Conservation (phyloP, 345 rosid species). For the Syzygium aqueum region DNA sequence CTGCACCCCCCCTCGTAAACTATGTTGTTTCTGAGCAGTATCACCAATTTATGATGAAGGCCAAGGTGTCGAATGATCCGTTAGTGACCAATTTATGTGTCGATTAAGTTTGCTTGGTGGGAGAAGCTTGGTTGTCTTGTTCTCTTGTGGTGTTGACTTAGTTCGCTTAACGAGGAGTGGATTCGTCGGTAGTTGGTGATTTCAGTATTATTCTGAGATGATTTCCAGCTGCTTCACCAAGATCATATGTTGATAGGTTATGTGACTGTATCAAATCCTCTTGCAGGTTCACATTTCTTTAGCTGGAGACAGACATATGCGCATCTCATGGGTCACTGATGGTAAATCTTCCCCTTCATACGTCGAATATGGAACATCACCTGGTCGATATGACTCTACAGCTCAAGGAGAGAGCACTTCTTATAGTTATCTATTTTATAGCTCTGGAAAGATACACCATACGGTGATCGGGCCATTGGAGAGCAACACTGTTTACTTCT, state of each 20-base stretch:
- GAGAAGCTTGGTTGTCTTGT: neutral
- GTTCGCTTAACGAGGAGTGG: neutral
- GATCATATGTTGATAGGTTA: neutral
- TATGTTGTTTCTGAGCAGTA: neutral
- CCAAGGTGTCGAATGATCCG: neutral
- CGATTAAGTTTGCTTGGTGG: neutral
- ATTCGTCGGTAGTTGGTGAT: neutral
- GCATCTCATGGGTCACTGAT: conserved; percentile 66
- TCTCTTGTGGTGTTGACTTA: neutral
- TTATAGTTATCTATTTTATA: conserved; percentile 62
- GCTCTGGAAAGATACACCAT: conserved; percentile 90
- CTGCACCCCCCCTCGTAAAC: neutral
- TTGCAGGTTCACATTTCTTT: conserved; percentile 58
- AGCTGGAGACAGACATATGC: conserved; percentile 84
- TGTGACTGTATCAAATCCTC: neutral
- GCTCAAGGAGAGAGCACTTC: conserved; percentile 76
- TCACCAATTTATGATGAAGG: neutral
- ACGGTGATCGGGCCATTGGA: conserved; percentile 80
- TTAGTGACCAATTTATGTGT: neutral
- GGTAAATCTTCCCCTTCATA: conserved; percentile 56
- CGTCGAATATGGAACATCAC: conserved; percentile 69
- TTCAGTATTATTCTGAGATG: neutral
- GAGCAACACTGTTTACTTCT: conserved; percentile 50
- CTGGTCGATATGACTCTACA: conserved; percentile 44
- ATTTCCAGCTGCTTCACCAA: neutral